Conservation (phyloP, 495 filamentous ascomycete genomes). For the Tuber brumale region DNA sequence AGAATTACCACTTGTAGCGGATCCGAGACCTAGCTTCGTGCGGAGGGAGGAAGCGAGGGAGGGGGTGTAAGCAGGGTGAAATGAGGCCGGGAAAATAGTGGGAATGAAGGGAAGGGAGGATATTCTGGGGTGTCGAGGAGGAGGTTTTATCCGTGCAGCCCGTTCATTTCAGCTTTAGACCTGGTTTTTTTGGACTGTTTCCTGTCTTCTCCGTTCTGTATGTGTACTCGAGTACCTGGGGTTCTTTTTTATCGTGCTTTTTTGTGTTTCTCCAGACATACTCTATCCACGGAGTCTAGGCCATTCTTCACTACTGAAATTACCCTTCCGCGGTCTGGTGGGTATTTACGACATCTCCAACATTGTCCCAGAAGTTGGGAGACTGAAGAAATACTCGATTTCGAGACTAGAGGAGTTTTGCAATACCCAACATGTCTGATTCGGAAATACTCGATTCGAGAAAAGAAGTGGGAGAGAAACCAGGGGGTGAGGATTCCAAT, state of each 20-base stretch:
- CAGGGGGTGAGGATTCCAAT: background rate
- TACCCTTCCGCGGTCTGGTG: background rate
- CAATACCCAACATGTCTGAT: background rate
- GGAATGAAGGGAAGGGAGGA: background rate
- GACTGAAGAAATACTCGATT: background rate
- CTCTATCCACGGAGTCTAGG: background rate
- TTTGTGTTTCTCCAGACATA: background rate
- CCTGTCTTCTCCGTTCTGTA: background rate
- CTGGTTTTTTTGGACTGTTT: background rate
- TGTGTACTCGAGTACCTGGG: no score
- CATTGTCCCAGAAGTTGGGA: background rate
- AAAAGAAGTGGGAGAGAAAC: background rate
- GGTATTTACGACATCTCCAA: background rate
- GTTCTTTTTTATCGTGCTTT: background rate
- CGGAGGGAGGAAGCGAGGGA: background rate
- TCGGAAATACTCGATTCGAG: background rate
- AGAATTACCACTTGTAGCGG: background rate
- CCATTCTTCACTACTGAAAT: background rate
- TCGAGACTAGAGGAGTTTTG: background rate
- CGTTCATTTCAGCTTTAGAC: background rate
- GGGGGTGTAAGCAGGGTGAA: background rate
- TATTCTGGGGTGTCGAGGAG: background rate
- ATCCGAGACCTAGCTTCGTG: background rate
- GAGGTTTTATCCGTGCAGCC: background rate
- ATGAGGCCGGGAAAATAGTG: background rate